Percentiles rank a stretch among this genome's conserved stretches.
Evolutionary conservation across 2,329 filamentous ascomycete species (phyloP).

Genomic region (Colletotrichum sp.): DNA sequence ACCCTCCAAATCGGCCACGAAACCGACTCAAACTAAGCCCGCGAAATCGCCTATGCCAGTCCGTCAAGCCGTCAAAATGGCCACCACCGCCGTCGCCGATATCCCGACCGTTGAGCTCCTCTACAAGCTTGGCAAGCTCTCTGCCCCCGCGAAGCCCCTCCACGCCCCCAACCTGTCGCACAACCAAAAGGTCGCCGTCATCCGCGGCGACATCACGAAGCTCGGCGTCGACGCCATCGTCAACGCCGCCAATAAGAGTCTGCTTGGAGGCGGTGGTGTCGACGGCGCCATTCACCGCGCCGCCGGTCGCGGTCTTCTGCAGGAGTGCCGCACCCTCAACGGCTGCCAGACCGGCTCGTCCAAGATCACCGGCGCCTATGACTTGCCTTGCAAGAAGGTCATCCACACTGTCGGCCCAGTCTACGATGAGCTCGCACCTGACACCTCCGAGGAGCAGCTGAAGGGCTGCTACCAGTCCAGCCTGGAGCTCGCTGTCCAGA

Average conservation of each 20-base stretch:
- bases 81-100: slow-evolving; percentile 50
- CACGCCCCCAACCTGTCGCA: slow-evolving; percentile 45
- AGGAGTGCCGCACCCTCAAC: slow-evolving; percentile 73
- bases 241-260: slow-evolving; percentile 83
- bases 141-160: slow-evolving; percentile 25
- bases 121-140: slow-evolving; percentile 64
- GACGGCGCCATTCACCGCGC: slow-evolving; percentile 86
- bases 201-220: slow-evolving; percentile 81
- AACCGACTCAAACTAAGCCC: not conserved
- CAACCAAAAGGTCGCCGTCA: slow-evolving; percentile 74
- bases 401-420: slow-evolving; percentile 93
- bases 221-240: slow-evolving; percentile 84
- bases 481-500: slow-evolving; percentile 73
- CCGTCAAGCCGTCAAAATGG: slow-evolving; percentile 33
- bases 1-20: not conserved
- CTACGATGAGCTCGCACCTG: slow-evolving; percentile 54
- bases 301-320: slow-evolving; percentile 71
- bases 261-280: slow-evolving; percentile 90
- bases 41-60: not conserved
- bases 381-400: slow-evolving; percentile 77
- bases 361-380: slow-evolving; percentile 82
- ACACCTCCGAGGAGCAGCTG: slow-evolving; percentile 54
- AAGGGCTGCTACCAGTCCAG: slow-evolving; percentile 72
- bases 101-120: slow-evolving; percentile 70
- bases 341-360: slow-evolving; percentile 81